phyloP scores from a whole-genome alignment of 306 rosid species.

The Malus orientalis region DNA sequence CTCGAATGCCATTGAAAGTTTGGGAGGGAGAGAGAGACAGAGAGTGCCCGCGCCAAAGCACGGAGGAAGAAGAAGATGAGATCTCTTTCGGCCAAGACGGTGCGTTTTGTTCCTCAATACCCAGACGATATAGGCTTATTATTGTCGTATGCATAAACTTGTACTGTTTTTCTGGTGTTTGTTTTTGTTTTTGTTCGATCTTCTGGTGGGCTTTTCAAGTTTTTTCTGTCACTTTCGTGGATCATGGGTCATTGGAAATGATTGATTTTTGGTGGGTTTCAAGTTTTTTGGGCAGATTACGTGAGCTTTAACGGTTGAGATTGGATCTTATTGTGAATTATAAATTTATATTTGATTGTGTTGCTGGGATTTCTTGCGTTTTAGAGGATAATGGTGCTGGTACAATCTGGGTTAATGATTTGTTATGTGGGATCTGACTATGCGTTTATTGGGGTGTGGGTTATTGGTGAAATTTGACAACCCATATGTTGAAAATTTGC shows the following conservation, averaged over 20 bases:
- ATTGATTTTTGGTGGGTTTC: neutral
- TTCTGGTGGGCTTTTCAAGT: neutral
- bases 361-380: slow-evolving; percentile 2
- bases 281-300: neutral
- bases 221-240: neutral
- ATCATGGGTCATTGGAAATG: neutral
- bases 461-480: neutral
- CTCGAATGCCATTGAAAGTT: neutral
- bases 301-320: neutral
- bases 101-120: neutral
- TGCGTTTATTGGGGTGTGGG: neutral
- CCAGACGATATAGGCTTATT: neutral
- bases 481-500: neutral
- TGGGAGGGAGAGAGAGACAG: neutral
- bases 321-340: slow-evolving; percentile 25
- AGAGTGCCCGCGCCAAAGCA: neutral
- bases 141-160: neutral
- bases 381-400: neutral
- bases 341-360: neutral
- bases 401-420: neutral
- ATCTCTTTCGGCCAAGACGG: slow-evolving; percentile 21
- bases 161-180: neutral
- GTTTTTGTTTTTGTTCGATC: neutral
- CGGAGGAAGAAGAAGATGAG: slow-evolving; percentile 14
- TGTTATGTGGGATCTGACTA: slow-evolving; percentile 22